Percentiles rank a stretch among this genome's conserved stretches.
These are phyloP conservation scores for Lignosus rhinocerotis DNA, from an alignment of 1,284 basidiomycete species.

Conservation along the genomic window DNA sequence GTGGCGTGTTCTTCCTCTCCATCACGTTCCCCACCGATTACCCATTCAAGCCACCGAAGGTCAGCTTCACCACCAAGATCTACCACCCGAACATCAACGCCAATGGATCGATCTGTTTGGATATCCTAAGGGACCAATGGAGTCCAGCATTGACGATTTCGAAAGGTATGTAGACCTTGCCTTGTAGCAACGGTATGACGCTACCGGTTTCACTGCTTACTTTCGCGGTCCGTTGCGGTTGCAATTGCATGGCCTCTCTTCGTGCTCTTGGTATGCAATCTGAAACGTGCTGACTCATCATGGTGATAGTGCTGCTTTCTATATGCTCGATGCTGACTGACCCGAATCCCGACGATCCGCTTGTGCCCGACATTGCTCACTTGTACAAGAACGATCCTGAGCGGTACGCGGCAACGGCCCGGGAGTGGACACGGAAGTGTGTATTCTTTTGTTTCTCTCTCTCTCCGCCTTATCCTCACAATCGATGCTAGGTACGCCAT, in stretches of 20 bases:
- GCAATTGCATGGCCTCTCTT: background rate
- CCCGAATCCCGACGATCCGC: constrained; percentile 95
- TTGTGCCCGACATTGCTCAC: constrained; percentile 82
- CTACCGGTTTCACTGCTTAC: background rate
- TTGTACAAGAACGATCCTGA: constrained; percentile 95
- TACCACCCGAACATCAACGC: constrained; percentile 98
- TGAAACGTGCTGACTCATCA: background rate
- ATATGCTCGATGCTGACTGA: constrained; percentile 98
- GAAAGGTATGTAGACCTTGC: constrained; percentile 67
- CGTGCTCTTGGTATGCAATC: background rate
- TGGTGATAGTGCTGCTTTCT: constrained; percentile 76
- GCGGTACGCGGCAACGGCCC: constrained; percentile 91
- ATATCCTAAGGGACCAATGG: constrained; percentile 97
- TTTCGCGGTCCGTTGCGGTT: background rate
- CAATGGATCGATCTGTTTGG: constrained; percentile 97
- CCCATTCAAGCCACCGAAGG: constrained; percentile 99
- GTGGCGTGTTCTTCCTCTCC: constrained; percentile 95
- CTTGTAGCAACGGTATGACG: background rate
- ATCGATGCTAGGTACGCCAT: constrained; percentile 53
- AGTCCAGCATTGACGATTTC: constrained; percentile 98
- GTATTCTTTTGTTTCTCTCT: constrained; percentile 29
- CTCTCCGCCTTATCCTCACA: constrained; percentile 25
- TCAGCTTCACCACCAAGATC: constrained; percentile 98
- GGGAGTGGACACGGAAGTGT: constrained; percentile 98
- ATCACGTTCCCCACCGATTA: constrained; percentile 95